A percentile compares a stretch with the other conserved stretches of the same genome.
phyloP scores from a whole-genome alignment of 805 yeast species.

The Yarrowia sp. region DNA sequence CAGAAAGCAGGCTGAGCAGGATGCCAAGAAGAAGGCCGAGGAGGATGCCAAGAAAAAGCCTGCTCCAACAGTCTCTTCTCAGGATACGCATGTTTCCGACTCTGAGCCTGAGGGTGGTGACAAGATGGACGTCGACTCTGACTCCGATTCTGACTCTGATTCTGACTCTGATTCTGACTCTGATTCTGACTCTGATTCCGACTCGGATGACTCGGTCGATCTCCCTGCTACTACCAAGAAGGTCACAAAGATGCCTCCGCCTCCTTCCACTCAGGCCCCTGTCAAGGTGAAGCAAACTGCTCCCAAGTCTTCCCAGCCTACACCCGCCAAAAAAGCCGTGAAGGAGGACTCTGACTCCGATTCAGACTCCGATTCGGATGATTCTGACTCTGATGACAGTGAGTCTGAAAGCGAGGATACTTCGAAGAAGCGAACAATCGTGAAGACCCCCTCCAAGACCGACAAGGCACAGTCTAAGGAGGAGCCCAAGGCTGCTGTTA shows the following conservation, averaged over 20 bases:
- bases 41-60: too few relatives aligned
- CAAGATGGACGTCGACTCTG: conserved; percentile 4
- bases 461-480: too few relatives aligned
- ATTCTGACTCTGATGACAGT: neutral
- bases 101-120: neutral
- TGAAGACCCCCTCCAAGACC: too few relatives aligned
- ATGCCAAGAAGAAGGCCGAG: too few relatives aligned
- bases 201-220: neutral
- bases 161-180: conserved; percentile 7
- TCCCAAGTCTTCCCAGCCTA: neutral
- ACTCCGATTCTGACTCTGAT: conserved; percentile 15
- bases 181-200: conserved; percentile 6
- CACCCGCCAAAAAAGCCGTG: neutral
- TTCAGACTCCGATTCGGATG: conserved; percentile 5
- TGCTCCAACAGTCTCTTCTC: neutral
- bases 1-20: too few relatives aligned
- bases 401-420: conserved; percentile 16
- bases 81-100: conserved; percentile 23
- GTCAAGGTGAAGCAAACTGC: neutral
- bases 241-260: conserved; percentile 4
- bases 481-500: too few relatives aligned
- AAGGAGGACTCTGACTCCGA: conserved; percentile 17
- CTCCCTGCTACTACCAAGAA: neutral
- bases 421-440: conserved; percentile 18
- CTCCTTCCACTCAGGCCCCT: conserved; percentile 17